Evolutionary conservation across 1,284 basidiomycete genomes (phyloP).

Genomic region (Cryptococcus wingfieldii): DNA sequence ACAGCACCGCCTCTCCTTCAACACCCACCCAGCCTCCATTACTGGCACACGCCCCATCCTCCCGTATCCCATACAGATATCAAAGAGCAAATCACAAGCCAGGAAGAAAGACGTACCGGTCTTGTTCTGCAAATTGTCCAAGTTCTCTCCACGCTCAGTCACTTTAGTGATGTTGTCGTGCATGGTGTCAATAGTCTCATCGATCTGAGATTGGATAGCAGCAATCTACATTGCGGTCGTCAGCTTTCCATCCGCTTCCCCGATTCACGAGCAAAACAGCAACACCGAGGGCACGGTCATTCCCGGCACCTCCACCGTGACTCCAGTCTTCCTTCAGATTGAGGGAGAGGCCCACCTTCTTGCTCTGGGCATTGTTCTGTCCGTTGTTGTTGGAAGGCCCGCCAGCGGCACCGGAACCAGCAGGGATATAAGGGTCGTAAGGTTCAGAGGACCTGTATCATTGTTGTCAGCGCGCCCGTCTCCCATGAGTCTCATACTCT

Average conservation of each 20-base stretch:
- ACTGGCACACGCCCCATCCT: too few species aligned
- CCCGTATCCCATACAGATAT: too few species aligned
- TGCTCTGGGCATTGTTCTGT: slow-evolving; percentile 52
- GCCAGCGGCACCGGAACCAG: slow-evolving; percentile 58
- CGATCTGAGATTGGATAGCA: slow-evolving; percentile 88
- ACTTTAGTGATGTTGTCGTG: slow-evolving; percentile 93
- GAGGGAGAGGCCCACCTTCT: slow-evolving; percentile 50
- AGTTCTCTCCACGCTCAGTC: slow-evolving; percentile 87
- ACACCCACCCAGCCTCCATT: too few species aligned
- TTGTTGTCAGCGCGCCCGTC: not conserved
- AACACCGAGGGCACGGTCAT: not conserved
- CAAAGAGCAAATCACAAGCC: too few species aligned
- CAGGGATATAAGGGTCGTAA: slow-evolving; percentile 92
- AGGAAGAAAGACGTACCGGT: slow-evolving; percentile 60
- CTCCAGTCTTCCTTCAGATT: too few species aligned
- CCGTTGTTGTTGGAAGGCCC: slow-evolving; percentile 12
- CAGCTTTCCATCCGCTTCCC: not conserved
- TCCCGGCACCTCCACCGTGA: too few species aligned
- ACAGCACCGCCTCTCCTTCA: too few species aligned
- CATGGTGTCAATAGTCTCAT: slow-evolving; percentile 87
- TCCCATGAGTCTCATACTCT: too few species aligned
- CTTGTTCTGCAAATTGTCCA: slow-evolving; percentile 95
- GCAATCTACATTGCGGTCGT: slow-evolving; percentile 59
- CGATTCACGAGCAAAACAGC: not conserved
- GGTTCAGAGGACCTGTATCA: slow-evolving; percentile 59